phyloP scores from a whole-genome alignment of 2,329 filamentous ascomycete genomes.

The Diplodia mutila region DNA sequence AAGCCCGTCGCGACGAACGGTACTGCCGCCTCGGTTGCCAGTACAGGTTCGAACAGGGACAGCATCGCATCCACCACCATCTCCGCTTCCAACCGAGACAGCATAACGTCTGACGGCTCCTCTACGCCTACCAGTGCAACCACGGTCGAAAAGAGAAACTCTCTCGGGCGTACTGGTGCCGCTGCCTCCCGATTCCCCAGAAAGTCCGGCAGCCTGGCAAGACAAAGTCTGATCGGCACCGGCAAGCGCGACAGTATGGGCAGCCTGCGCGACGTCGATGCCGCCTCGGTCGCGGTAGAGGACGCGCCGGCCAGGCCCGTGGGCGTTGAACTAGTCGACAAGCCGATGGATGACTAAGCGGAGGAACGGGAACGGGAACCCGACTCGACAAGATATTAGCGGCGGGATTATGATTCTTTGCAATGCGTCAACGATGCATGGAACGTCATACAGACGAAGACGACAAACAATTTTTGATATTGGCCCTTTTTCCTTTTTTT shows the following conservation, averaged over 20 bases:
- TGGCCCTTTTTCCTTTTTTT: not conserved
- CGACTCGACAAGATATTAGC: not conserved
- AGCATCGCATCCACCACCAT: conserved; percentile 25
- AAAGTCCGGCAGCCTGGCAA: conserved; percentile 56
- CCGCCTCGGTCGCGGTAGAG: conserved; percentile 44
- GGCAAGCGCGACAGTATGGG: conserved; percentile 37
- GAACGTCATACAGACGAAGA: conserved; percentile 16
- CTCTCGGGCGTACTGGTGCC: conserved; percentile 57
- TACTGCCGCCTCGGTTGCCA: conserved; percentile 34
- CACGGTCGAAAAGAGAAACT: conserved; percentile 65
- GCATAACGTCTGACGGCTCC: conserved; percentile 25
- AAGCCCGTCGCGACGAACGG: conserved; percentile 36
- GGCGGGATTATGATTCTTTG: conserved; percentile 15
- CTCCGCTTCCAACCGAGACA: conserved; percentile 27
- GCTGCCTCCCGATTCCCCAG: conserved; percentile 51
- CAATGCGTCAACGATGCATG: conserved; percentile 15
- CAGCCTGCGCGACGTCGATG: conserved; percentile 32
- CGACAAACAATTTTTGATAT: not conserved
- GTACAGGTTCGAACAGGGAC: conserved; percentile 27
- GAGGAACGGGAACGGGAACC: not conserved
- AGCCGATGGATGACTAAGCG: conserved; percentile 72
- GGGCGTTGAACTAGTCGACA: conserved; percentile 72
- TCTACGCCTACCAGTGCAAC: conserved; percentile 34
- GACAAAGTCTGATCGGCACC: conserved; percentile 38
- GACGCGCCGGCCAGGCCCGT: conserved; percentile 43